phyloP scores from a whole-genome alignment of 352 stramenopile species.

The Aphanomyces stellatus region DNA sequence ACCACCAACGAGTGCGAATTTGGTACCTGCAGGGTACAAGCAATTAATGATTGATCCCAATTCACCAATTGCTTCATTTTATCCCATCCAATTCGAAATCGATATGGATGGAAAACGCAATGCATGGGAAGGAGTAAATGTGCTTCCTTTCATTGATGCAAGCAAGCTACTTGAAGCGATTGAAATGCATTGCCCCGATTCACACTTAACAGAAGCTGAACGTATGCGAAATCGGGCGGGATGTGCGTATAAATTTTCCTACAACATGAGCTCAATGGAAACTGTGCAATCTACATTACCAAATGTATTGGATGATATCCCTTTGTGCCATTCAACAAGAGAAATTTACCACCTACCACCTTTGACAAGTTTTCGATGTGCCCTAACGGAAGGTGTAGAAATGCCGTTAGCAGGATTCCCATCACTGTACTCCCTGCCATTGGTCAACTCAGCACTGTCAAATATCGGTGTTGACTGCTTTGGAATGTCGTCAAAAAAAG shows the following conservation, averaged over 20 bases:
- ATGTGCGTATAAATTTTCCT: slow-evolving; percentile 75
- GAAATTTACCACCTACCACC: slow-evolving; percentile 42
- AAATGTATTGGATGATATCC: slow-evolving; percentile 57
- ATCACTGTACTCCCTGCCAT: slow-evolving; percentile 51
- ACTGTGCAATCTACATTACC: slow-evolving; percentile 60
- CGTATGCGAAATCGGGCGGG: slow-evolving; percentile 79
- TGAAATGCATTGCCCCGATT: slow-evolving; percentile 83
- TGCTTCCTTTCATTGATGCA: slow-evolving; percentile 98
- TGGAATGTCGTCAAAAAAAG: slow-evolving; percentile 80
- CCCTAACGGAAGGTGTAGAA: slow-evolving; percentile 59
- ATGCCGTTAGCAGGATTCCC: slow-evolving; percentile 70
- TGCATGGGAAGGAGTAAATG: slow-evolving; percentile 98
- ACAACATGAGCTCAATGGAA: slow-evolving; percentile 65
- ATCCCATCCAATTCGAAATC: slow-evolving; percentile 77
- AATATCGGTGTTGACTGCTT: slow-evolving; percentile 91
- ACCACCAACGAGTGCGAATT: slow-evolving; percentile 90
- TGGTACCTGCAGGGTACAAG: slow-evolving; percentile 89
- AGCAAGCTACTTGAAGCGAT: slow-evolving; percentile 89
- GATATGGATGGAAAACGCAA: slow-evolving; percentile 90
- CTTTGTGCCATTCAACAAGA: slow-evolving; percentile 54
- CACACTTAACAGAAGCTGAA: slow-evolving; percentile 86
- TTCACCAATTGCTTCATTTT: slow-evolving; percentile 96
- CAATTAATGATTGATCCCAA: slow-evolving; percentile 94
- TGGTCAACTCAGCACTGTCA: slow-evolving; percentile 49
- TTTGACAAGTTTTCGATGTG: slow-evolving; percentile 60